These are phyloP conservation scores for Penicillium sp. DNA, from an alignment of 2,329 filamentous ascomycete species.

Conservation along the genomic window DNA sequence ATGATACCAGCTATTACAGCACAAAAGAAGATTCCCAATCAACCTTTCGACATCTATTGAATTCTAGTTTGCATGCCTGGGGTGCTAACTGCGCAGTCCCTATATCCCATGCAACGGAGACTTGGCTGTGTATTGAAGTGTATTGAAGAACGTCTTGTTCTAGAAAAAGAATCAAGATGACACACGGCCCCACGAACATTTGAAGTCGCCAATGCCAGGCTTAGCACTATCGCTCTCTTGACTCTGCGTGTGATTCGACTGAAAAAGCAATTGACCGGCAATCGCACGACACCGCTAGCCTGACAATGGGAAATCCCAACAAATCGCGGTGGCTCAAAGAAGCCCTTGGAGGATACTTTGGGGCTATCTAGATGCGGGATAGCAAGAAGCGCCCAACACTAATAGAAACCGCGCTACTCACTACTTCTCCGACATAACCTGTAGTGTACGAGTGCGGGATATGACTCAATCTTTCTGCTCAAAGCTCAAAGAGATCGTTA, in stretches of 20 bases:
- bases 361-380: too few relatives aligned
- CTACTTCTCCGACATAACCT: neutral
- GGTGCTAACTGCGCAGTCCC: neutral
- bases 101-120: conserved; percentile 49
- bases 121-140: conserved; percentile 38
- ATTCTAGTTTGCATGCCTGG: neutral
- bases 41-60: neutral
- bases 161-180: conserved; percentile 58
- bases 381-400: too few relatives aligned
- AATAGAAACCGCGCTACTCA: neutral
- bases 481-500: neutral
- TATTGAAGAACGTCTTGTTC: conserved; percentile 61
- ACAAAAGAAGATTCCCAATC: neutral
- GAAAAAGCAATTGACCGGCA: conserved; percentile 60
- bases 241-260: conserved; percentile 63
- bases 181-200: conserved; percentile 60
- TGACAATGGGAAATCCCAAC: conserved; percentile 63
- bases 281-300: conserved; percentile 63
- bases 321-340: conserved; percentile 65
- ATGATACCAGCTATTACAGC: conserved; percentile 22
- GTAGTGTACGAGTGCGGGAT: too few relatives aligned
- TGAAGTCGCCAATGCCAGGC: conserved; percentile 54
- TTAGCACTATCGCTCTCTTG: conserved; percentile 63
- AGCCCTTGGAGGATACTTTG: conserved; percentile 52
- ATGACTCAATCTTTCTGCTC: neutral